phyloP scores from a whole-genome alignment of 208 protist genomes.

The Trypanosoma grayi region DNA sequence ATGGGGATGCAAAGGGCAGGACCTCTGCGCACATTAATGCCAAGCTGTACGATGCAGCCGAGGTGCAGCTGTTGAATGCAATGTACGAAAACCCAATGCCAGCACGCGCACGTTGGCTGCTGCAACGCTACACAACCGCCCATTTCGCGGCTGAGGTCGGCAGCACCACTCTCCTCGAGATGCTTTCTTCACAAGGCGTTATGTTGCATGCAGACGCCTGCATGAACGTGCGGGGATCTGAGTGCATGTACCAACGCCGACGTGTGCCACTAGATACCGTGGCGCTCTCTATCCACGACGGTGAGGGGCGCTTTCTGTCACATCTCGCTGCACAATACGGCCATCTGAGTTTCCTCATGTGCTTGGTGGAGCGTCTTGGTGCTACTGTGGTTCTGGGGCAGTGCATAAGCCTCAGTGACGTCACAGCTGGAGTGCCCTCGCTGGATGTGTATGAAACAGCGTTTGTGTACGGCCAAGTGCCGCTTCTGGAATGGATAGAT shows the following conservation, averaged over 20 bases:
- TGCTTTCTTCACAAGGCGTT: slow-evolving; percentile 23
- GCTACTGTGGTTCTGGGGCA: slow-evolving; percentile 25
- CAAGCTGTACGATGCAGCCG: slow-evolving; percentile 14
- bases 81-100: slow-evolving; percentile 30
- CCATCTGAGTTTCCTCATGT: slow-evolving; percentile 25
- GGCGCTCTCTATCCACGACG: slow-evolving; percentile 29
- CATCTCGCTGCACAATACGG: slow-evolving; percentile 35
- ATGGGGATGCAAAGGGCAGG: no score
- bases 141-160: slow-evolving; percentile 60
- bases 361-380: slow-evolving; percentile 26
- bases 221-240: background rate
- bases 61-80: slow-evolving; percentile 49
- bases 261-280: slow-evolving; percentile 28
- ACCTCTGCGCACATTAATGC: background rate
- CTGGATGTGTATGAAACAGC: slow-evolving; percentile 36
- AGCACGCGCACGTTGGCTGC: background rate
- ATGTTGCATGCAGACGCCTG: background rate
- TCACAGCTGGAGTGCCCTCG: background rate
- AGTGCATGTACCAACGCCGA: background rate
- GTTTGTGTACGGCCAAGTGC: slow-evolving; percentile 31
- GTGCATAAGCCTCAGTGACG: slow-evolving; percentile 5
- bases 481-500: slow-evolving; percentile 43
- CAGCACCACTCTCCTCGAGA: slow-evolving; percentile 21
- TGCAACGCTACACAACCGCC: slow-evolving; percentile 33
- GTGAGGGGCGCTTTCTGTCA: slow-evolving; percentile 33